These are phyloP conservation scores for Pezicula neosporulosa DNA, from an alignment of 2,329 filamentous ascomycete genomes.

Conservation along the genomic window DNA sequence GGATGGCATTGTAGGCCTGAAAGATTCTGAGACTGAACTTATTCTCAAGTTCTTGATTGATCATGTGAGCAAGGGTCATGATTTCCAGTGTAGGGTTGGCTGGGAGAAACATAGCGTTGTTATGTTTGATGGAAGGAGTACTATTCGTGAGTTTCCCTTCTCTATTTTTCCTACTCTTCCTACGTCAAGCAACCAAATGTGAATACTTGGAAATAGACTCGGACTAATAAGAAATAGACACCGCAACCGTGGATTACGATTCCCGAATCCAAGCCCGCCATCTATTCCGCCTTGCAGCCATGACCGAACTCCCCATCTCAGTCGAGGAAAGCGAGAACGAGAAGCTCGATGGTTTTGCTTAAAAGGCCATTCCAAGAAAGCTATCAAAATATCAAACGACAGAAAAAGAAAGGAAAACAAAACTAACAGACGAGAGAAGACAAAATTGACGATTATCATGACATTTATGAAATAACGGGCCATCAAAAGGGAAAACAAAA, in stretches of 20 bases:
- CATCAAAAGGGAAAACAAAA: no score
- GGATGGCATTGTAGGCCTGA: conserved; percentile 62
- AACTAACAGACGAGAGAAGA: no score
- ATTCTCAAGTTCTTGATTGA: conserved; percentile 64
- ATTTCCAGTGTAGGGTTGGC: conserved; percentile 68
- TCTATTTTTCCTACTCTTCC: not conserved
- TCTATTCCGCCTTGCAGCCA: conserved; percentile 45
- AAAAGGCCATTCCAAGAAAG: conserved; percentile 3
- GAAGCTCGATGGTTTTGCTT: conserved; percentile 3
- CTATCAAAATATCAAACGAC: no score
- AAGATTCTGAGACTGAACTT: conserved; percentile 63
- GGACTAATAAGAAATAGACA: conserved; percentile 30
- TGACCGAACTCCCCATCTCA: conserved; percentile 46
- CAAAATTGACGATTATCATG: no score
- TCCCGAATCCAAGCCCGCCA: conserved; percentile 41
- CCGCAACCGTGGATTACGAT: conserved; percentile 47
- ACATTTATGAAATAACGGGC: no score
- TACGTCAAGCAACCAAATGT: no score
- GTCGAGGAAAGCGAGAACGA: conserved; percentile 24
- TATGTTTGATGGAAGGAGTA: conserved; percentile 45
- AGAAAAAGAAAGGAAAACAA: no score
- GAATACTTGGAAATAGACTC: not conserved
- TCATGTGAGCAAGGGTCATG: conserved; percentile 62
- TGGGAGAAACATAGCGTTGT: conserved; percentile 55
- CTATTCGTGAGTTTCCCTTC: conserved; percentile 35